These are phyloP conservation scores for Mycosarcoma mackinlayi DNA, from an alignment of 1,284 basidiomycete species.

Conservation along the genomic window DNA sequence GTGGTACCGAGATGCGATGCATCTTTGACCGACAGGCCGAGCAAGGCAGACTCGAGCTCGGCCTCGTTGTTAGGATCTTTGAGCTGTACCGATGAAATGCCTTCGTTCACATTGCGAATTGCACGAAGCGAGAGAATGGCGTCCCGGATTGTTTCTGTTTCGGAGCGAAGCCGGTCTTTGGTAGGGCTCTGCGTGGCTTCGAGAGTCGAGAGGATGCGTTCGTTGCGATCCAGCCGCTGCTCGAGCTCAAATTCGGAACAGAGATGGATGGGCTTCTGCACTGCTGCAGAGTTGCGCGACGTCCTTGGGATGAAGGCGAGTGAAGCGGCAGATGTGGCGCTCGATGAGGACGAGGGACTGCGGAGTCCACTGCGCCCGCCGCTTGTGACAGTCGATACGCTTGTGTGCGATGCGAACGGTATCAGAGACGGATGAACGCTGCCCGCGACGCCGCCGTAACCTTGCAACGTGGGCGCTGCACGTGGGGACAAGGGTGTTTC, in stretches of 20 bases:
- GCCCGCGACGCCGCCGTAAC: not conserved
- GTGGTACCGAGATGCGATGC: slow-evolving; percentile 13
- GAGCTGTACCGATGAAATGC: slow-evolving; percentile 33
- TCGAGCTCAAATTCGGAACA: slow-evolving; percentile 51
- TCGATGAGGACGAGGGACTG: slow-evolving; percentile 5
- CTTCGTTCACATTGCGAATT: slow-evolving; percentile 35
- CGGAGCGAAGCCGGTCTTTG: slow-evolving; percentile 26
- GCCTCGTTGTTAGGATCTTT: slow-evolving; percentile 31
- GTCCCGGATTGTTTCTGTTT: slow-evolving; percentile 40
- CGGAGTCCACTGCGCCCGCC: slow-evolving; percentile 4
- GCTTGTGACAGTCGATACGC: slow-evolving; percentile 3
- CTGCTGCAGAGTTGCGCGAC: slow-evolving; percentile 32
- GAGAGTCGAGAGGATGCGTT: slow-evolving; percentile 41
- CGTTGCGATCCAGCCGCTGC: slow-evolving; percentile 46
- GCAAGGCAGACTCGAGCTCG: slow-evolving; percentile 42
- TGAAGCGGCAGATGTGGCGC: slow-evolving; percentile 23
- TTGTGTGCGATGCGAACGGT: slow-evolving; percentile 6
- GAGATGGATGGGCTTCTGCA: slow-evolving; percentile 41
- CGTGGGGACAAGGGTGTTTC: slow-evolving; percentile 7
- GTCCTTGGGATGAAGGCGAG: slow-evolving; percentile 46
- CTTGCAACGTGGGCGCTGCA: slow-evolving; percentile 2
- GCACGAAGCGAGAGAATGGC: slow-evolving; percentile 36
- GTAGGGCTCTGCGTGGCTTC: slow-evolving; percentile 21
- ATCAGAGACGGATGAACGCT: slow-evolving; percentile 5
- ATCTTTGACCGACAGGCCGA: slow-evolving; percentile 37